Percentiles rank a stretch among this genome's conserved stretches.
phyloP scores from a whole-genome alignment of 495 filamentous ascomycete species.

The Xylaria venustula region DNA sequence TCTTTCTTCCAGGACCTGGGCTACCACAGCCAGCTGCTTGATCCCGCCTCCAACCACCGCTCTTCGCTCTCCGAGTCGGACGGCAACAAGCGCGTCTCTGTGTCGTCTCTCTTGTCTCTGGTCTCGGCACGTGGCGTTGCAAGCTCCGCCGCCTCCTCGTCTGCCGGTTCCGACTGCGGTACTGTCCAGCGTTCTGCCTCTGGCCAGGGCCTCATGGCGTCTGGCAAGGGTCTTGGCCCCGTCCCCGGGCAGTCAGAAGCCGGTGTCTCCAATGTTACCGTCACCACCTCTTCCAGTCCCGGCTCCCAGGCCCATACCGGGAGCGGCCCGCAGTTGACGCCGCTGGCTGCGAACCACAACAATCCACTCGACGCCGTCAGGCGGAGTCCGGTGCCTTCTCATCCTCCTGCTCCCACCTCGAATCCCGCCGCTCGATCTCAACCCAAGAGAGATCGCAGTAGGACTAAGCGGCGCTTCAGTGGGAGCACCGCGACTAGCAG shows the following conservation, averaged over 20 bases:
- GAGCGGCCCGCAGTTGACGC: slow-evolving; percentile 40
- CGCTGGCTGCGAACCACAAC: slow-evolving; percentile 37
- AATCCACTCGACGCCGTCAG: slow-evolving; percentile 37
- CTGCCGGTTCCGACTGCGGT: slow-evolving; percentile 37
- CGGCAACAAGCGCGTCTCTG: slow-evolving; percentile 62
- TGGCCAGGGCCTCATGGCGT: slow-evolving; percentile 33
- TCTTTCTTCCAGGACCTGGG: slow-evolving; percentile 27
- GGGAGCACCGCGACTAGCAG: slow-evolving; percentile 75
- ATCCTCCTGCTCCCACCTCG: slow-evolving; percentile 20
- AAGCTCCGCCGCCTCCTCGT: slow-evolving; percentile 41
- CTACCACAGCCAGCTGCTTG: slow-evolving; percentile 37
- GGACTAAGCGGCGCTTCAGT: slow-evolving; percentile 70
- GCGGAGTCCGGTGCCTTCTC: slow-evolving; percentile 20
- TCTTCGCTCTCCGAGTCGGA: slow-evolving; percentile 37
- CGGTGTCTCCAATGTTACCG: slow-evolving; percentile 50
- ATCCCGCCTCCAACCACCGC: slow-evolving; percentile 45
- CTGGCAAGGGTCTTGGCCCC: slow-evolving; percentile 33
- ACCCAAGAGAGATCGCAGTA: slow-evolving; percentile 65
- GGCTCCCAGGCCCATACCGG: slow-evolving; percentile 31
- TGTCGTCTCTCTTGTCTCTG: slow-evolving; percentile 64
- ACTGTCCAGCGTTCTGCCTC: slow-evolving; percentile 31
- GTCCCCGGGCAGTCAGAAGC: slow-evolving; percentile 45
- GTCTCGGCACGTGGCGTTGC: slow-evolving; percentile 52
- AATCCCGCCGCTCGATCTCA: slow-evolving; percentile 36
- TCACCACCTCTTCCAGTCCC: slow-evolving; percentile 51